Evolutionary conservation across 2,329 filamentous ascomycete genomes (phyloP), one percentile per base, ranked within the genome.

Genomic region (Orbilia javanica): DNA sequence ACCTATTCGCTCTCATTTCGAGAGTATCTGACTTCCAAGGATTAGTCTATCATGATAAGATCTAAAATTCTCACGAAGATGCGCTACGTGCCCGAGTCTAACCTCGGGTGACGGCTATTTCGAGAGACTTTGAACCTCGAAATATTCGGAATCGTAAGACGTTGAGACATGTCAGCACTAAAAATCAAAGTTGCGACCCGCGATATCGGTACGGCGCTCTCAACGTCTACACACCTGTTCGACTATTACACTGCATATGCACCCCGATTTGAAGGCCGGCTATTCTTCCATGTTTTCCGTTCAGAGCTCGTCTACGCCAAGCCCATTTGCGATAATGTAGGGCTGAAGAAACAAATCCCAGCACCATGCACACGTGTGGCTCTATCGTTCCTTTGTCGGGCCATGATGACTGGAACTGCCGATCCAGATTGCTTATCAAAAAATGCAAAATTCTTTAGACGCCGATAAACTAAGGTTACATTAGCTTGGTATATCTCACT

Each of bases 161-260:
- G 8, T 55, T 34, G 8, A 55, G 52, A 36, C 52, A 55, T 25
- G 53, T 60, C 53, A 60, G 53, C 53, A 42, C 53, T 60, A 60
- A 27, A 34, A 20, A 15, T 27, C 29, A 55, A 34, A 60, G 53
- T 39, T 60, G 53, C 53, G 53, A 60, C 53, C 34, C 34, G 53
- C 53, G 53, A 39, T n/a, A n/a, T n/a, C 36, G 3, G 34, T 15
- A 36, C 18, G 15, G 53, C 18, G 5, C 53, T 42, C 31, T 15
- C 31, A 52, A 25, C 6, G 31, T 60, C 18, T 27, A 60, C 31
- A 55, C 36, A 60, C 34, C 34, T 20, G 52, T 34, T 29, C 27
- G 53, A 60, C 53, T 7, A 42, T 60, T 13, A 20, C 53, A 60
- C 53, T 25, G 34, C 31, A 60, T 39, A 60, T 60, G 53, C 31